Percentiles rank a stretch among this genome's conserved stretches.
These are phyloP conservation scores for Rhodotorula sp. DNA, from an alignment of 1,284 basidiomycete genomes.

Conservation along the genomic window DNA sequence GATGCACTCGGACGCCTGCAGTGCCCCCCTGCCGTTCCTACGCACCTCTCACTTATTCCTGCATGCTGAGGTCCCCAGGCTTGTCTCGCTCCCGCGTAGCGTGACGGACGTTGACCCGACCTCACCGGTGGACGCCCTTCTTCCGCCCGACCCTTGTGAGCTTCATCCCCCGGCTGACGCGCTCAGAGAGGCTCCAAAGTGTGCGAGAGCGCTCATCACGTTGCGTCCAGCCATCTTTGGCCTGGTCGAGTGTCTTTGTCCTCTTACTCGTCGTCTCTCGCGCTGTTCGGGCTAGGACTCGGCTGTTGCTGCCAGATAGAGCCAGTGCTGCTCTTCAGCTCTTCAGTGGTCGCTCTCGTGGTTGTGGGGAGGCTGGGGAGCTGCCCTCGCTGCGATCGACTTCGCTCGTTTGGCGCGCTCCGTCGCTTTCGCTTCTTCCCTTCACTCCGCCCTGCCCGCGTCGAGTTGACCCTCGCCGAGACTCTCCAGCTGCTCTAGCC, in stretches of 20 bases:
- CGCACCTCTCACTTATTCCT: too few species aligned
- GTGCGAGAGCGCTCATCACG: background rate
- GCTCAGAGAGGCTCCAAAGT: background rate
- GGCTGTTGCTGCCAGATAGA: too few species aligned
- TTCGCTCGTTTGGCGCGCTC: background rate
- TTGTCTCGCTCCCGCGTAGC: too few species aligned
- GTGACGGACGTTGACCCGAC: too few species aligned
- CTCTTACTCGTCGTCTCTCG: background rate
- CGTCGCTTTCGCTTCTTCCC: background rate
- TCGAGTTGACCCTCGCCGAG: too few species aligned
- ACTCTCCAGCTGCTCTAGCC: too few species aligned
- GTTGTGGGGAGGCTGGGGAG: background rate
- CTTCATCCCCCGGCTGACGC: background rate
- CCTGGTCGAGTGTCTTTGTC: background rate
- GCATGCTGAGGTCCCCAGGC: too few species aligned
- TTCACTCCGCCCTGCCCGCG: background rate
- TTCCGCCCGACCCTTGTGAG: background rate
- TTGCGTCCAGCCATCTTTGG: background rate
- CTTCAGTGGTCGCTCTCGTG: background rate
- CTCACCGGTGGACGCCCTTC: background rate
- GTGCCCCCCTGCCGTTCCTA: too few species aligned
- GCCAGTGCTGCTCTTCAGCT: background rate
- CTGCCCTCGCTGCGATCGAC: background rate
- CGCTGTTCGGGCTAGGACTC: too few species aligned
- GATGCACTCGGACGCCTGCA: too few species aligned